A percentile compares a stretch with the other conserved stretches of the same genome.
Conservation (phyloP, 1,139 yeast species). For the Pichia cactophila region DNA sequence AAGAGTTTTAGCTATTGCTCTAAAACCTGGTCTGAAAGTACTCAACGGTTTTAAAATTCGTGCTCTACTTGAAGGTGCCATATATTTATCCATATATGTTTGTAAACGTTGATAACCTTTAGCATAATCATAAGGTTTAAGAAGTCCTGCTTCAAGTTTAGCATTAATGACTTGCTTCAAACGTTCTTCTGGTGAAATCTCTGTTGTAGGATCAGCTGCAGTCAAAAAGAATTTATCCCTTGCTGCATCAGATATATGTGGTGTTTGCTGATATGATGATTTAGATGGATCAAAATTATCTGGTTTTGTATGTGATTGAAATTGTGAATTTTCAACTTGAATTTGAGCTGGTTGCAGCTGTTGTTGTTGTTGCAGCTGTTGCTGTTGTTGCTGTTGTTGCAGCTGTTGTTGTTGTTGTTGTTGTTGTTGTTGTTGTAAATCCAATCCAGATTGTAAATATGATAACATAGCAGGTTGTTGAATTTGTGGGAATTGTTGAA, state of each 20-base stretch:
- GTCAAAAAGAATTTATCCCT: slow-evolving; percentile 90
- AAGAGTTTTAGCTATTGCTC: slow-evolving; percentile 85
- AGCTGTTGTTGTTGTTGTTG: neutral
- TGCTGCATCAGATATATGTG: slow-evolving; percentile 68
- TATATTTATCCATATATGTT: slow-evolving; percentile 85
- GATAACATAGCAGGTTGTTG: neutral
- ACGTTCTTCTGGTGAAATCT: slow-evolving; percentile 89
- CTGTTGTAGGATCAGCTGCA: slow-evolving; percentile 96
- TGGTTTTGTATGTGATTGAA: slow-evolving; percentile 1
- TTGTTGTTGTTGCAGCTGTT: neutral
- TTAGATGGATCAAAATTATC: neutral
- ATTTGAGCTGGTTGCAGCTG: neutral
- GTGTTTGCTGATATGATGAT: slow-evolving; percentile 19
- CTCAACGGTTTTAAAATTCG: slow-evolving; percentile 84
- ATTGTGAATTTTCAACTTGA: neutral
- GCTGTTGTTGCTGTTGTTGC: neutral
- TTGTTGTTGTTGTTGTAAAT: neutral
- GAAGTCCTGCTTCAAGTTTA: slow-evolving; percentile 84
- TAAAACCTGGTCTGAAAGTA: slow-evolving; percentile 84
- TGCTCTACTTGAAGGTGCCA: slow-evolving; percentile 79
- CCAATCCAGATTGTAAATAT: neutral
- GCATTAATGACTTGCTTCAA: slow-evolving; percentile 94
- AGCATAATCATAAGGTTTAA: slow-evolving; percentile 91
- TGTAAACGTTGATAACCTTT: slow-evolving; percentile 88
- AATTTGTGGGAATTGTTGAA: neutral